A percentile compares a stretch with the other conserved stretches of the same genome.
Conservation (phyloP, 352 stramenopile species). For the Pythium brachiatum region DNA sequence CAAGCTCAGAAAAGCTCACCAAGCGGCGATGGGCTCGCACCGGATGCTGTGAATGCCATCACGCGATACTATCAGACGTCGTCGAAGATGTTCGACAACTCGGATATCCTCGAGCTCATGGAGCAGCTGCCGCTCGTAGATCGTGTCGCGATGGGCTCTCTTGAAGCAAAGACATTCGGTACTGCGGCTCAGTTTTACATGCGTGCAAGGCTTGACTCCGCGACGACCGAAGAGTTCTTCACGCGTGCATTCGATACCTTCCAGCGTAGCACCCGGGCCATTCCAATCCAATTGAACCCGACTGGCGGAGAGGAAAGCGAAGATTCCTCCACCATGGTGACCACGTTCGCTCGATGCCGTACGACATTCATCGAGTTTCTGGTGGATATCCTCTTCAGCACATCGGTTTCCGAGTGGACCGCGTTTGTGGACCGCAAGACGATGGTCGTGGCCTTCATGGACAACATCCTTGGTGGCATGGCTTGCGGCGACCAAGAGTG, state of each 20-base stretch:
- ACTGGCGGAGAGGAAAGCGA: neutral
- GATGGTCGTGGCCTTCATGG: constrained; percentile 42
- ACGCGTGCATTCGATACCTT: constrained; percentile 61
- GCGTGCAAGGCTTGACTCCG: constrained; percentile 31
- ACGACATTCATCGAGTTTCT: constrained; percentile 74
- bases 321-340: neutral
- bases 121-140: constrained; percentile 41
- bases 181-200: constrained; percentile 68
- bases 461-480: constrained; percentile 73
- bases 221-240: constrained; percentile 52
- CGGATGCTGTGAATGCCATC: constrained; percentile 43
- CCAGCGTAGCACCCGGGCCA: constrained; percentile 30
- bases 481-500: constrained; percentile 54
- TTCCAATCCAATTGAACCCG: neutral
- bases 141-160: constrained; percentile 48
- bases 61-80: constrained; percentile 70
- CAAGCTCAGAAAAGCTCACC: constrained; percentile 40
- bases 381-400: constrained; percentile 54
- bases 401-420: constrained; percentile 32
- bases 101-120: constrained; percentile 69
- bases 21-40: constrained; percentile 13
- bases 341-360: constrained; percentile 41
- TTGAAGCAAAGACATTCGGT: constrained; percentile 70
- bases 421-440: constrained; percentile 38
- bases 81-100: constrained; percentile 81